Conservation (phyloP, 129 eudicot genomes). For the Daucus carota region DNA sequence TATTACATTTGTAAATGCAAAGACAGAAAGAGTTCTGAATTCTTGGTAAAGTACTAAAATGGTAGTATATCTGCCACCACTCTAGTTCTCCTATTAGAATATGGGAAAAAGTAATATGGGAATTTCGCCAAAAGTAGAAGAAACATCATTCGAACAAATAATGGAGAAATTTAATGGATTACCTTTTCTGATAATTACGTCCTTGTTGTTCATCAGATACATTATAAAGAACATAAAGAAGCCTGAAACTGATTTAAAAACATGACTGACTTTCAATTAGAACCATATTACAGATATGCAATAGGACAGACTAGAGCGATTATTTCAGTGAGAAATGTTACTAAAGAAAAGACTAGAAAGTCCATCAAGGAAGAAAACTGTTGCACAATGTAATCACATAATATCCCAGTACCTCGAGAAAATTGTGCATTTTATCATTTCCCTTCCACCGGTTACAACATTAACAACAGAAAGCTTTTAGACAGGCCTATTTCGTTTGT, state of each 20-base stretch:
- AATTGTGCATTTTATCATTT: slow-evolving; percentile 14
- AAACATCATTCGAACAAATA: slow-evolving; percentile 15
- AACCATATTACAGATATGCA: slow-evolving; percentile 5
- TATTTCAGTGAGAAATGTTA: slow-evolving; percentile 3
- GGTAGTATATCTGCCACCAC: slow-evolving; percentile 23
- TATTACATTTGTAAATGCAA: background rate
- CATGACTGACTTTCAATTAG: slow-evolving; percentile 15
- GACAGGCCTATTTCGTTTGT: slow-evolving; percentile 66
- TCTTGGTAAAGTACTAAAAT: slow-evolving; percentile 10
- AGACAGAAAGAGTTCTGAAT: background rate
- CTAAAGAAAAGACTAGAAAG: background rate
- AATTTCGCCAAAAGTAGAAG: slow-evolving; percentile 17
- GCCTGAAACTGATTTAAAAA: background rate
- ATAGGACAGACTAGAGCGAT: background rate
- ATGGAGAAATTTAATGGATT: background rate
- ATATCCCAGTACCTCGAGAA: slow-evolving; percentile 8
- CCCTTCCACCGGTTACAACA: background rate
- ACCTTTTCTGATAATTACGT: too few species aligned
- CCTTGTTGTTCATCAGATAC: background rate
- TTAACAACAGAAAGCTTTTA: background rate
- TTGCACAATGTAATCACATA: slow-evolving; percentile 11
- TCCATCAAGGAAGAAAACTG: background rate
- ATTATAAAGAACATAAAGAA: background rate
- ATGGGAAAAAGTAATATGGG: slow-evolving; percentile 7
- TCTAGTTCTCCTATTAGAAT: slow-evolving; percentile 3